Percentiles rank a stretch among this genome's conserved stretches.
These are phyloP conservation scores for Ogataea corticis DNA, from an alignment of 805 yeast genomes.

Conservation along the genomic window DNA sequence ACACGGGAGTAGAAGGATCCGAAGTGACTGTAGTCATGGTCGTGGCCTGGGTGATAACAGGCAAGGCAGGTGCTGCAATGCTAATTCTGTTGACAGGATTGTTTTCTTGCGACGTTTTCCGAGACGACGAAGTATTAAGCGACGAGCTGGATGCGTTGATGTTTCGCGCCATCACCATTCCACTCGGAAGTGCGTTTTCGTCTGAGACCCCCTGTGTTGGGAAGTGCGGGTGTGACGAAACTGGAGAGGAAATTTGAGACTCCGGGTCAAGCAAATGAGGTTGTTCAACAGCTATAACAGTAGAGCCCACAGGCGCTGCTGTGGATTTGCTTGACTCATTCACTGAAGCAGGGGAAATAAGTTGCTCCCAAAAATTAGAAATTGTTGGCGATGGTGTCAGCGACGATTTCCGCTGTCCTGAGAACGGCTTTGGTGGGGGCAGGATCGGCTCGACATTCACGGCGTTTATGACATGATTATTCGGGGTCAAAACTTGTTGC, in stretches of 20 bases:
- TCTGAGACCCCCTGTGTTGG: constrained; percentile 8
- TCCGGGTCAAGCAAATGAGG: constrained; percentile 3
- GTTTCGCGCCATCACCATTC: constrained; percentile 6
- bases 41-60: constrained; percentile 38
- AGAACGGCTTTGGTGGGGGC: constrained; percentile 27
- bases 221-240: constrained; percentile 8
- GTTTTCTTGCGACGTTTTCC: constrained; percentile 21
- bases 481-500: constrained; percentile 22
- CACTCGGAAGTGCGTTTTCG: constrained; percentile 16
- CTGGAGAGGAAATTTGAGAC: constrained; percentile 13
- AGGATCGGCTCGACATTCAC: constrained; percentile 12
- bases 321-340: constrained; percentile 10
- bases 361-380: constrained; percentile 22
- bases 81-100: constrained; percentile 33
- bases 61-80: constrained; percentile 36
- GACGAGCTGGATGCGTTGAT: constrained; percentile 20
- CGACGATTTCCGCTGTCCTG: constrained; percentile 13
- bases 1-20: constrained; percentile 21
- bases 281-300: constrained; percentile 1
- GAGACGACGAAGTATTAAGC: constrained; percentile 22
- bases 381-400: constrained; percentile 21
- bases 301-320: constrained; percentile 7
- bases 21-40: constrained; percentile 33
- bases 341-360: constrained; percentile 11
- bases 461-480: constrained; percentile 25